Evolutionary conservation across 2,329 filamentous ascomycete genomes (phyloP).

Genomic region (Dendrostoma leiphaemia): DNA sequence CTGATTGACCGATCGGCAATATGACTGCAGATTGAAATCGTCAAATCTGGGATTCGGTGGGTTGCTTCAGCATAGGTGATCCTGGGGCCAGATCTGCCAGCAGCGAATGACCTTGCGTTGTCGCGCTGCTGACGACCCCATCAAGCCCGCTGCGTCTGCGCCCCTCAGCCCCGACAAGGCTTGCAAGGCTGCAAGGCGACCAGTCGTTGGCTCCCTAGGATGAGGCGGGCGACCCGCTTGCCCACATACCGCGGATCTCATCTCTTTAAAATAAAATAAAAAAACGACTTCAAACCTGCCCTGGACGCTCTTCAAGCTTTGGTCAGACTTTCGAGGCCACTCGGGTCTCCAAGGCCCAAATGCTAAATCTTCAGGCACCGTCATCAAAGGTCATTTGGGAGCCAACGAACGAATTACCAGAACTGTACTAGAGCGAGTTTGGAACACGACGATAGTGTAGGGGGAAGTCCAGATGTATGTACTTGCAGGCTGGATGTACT

Average conservation of each 20-base stretch:
- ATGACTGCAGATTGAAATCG: not conserved
- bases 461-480: too few relatives aligned
- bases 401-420: not conserved
- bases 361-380: too few relatives aligned
- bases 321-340: not conserved
- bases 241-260: too few relatives aligned
- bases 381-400: too few relatives aligned
- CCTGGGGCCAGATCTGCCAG: constrained; percentile 3
- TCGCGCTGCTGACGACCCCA: constrained; percentile 9
- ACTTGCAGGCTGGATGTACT: too few relatives aligned
- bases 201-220: constrained; percentile 14
- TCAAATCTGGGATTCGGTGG: not conserved
- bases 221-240: constrained; percentile 14
- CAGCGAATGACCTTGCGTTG: constrained; percentile 11
- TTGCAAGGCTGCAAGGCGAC: too few relatives aligned
- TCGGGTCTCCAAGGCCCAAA: not conserved
- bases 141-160: too few relatives aligned
- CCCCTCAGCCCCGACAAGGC: constrained; percentile 18
- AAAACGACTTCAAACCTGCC: too few relatives aligned
- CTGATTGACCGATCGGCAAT: too few relatives aligned
- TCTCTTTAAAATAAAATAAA: too few relatives aligned
- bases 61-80: not conserved
- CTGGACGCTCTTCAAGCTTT: too few relatives aligned
- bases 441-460: too few relatives aligned
- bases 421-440: not conserved